Conservation (phyloP, 2,329 filamentous ascomycete genomes). For the Nemania serpens region DNA sequence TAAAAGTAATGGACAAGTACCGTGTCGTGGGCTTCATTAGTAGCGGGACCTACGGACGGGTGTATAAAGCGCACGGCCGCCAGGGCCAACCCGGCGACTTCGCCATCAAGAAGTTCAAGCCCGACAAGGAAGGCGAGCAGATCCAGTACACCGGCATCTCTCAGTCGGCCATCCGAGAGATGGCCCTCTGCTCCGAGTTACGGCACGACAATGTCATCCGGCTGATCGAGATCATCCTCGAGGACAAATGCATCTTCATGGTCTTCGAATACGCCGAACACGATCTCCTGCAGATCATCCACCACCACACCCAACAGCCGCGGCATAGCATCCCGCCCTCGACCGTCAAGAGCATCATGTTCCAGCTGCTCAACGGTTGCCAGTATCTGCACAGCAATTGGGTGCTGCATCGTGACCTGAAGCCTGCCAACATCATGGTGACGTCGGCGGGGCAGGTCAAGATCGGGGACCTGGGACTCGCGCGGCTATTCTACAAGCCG, state of each 20-base stretch:
- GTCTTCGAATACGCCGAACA: slow-evolving; percentile 99
- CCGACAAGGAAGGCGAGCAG: slow-evolving; percentile 95
- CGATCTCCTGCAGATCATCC: slow-evolving; percentile 95
- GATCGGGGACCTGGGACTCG: slow-evolving; percentile 91
- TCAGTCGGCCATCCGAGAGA: slow-evolving; percentile 94
- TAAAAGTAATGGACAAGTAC: slow-evolving; percentile 89
- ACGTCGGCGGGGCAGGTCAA: slow-evolving; percentile 88
- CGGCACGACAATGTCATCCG: slow-evolving; percentile 87
- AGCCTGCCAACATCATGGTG: slow-evolving; percentile 99
- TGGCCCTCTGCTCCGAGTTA: slow-evolving; percentile 94
- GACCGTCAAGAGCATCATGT: slow-evolving; percentile 92
- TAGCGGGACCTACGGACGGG: slow-evolving; percentile 94
- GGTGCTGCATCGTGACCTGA: slow-evolving; percentile 95
- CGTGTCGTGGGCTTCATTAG: slow-evolving; percentile 98
- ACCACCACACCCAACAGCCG: slow-evolving; percentile 91
- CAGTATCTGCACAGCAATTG: slow-evolving; percentile 95
- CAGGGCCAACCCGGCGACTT: slow-evolving; percentile 79
- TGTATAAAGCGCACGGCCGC: slow-evolving; percentile 90
- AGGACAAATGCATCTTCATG: slow-evolving; percentile 99
- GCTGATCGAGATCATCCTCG: slow-evolving; percentile 91
- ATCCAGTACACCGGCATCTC: slow-evolving; percentile 97
- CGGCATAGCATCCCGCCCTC: slow-evolving; percentile 85
- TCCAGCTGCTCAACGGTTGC: slow-evolving; percentile 91
- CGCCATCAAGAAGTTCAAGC: slow-evolving; percentile 99
- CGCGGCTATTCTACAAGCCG: slow-evolving; percentile 91